These are phyloP conservation scores for Saxispiralis lemnorum DNA, from an alignment of 495 filamentous ascomycete species.

Conservation along the genomic window DNA sequence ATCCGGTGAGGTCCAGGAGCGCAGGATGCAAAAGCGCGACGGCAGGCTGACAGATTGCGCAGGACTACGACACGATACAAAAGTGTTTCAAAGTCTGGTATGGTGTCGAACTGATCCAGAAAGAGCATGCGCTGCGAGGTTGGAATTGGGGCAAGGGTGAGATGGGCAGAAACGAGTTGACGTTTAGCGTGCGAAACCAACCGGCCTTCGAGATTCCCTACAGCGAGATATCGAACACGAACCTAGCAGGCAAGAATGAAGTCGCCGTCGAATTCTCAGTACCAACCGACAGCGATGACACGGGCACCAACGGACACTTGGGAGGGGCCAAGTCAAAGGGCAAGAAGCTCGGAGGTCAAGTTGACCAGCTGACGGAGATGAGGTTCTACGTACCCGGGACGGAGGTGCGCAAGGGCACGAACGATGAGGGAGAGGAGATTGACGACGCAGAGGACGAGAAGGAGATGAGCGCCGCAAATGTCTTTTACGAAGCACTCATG, in stretches of 20 bases:
- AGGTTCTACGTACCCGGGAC: slow-evolving; percentile 95
- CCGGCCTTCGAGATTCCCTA: slow-evolving; percentile 97
- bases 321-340: slow-evolving; percentile 65
- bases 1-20: slow-evolving; percentile 34
- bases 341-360: slow-evolving; percentile 71
- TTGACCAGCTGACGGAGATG: slow-evolving; percentile 93
- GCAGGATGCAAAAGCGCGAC: neutral
- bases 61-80: slow-evolving; percentile 78
- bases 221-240: slow-evolving; percentile 93
- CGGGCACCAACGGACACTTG: slow-evolving; percentile 52
- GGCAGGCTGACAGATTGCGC: neutral
- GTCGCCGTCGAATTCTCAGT: slow-evolving; percentile 86
- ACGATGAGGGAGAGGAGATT: slow-evolving; percentile 29
- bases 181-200: slow-evolving; percentile 92
- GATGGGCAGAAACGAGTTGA: slow-evolving; percentile 83
- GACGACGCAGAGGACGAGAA: slow-evolving; percentile 56
- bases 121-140: slow-evolving; percentile 84
- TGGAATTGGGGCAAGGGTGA: slow-evolving; percentile 99
- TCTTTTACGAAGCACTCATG: slow-evolving; percentile 94
- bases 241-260: slow-evolving; percentile 93
- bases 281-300: slow-evolving; percentile 45
- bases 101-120: slow-evolving; percentile 72
- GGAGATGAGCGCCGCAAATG: slow-evolving; percentile 79
- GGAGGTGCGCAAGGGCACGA: slow-evolving; percentile 65
- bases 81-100: slow-evolving; percentile 96